These are phyloP conservation scores for Aureobasidium sp. DNA, from an alignment of 2,329 filamentous ascomycete species.

Conservation along the genomic window DNA sequence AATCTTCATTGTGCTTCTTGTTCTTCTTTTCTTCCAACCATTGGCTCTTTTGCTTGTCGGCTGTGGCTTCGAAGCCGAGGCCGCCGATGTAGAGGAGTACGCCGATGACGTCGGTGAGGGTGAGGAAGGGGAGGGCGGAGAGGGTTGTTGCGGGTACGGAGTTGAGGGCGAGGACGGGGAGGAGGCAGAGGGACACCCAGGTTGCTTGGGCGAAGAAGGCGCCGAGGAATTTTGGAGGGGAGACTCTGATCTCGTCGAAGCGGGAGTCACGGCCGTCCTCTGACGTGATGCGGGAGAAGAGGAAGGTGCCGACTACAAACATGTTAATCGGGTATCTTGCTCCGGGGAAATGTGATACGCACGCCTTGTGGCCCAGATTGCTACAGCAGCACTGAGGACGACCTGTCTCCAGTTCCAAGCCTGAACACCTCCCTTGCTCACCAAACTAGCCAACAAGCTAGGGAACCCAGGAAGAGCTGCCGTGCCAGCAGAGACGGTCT, in stretches of 20 bases:
- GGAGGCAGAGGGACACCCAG: constrained; percentile 59
- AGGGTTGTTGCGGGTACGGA: constrained; percentile 47
- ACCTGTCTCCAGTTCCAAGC: constrained; percentile 55
- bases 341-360: constrained; percentile 14
- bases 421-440: constrained; percentile 31
- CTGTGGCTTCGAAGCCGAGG: constrained; percentile 50
- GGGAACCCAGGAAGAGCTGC: constrained; percentile 36
- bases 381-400: constrained; percentile 45
- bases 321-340: neutral
- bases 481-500: constrained; percentile 25
- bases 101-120: constrained; percentile 48
- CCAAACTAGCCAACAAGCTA: constrained; percentile 38
- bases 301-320: constrained; percentile 50
- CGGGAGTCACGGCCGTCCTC: constrained; percentile 50
- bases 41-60: constrained; percentile 54
- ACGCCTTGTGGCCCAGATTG: constrained; percentile 55
- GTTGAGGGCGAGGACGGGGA: constrained; percentile 58
- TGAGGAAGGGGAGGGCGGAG: constrained; percentile 40
- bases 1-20: constrained; percentile 59
- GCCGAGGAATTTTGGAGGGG: constrained; percentile 44
- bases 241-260: constrained; percentile 46
- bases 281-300: constrained; percentile 52
- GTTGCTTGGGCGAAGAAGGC: constrained; percentile 54
- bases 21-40: constrained; percentile 54
- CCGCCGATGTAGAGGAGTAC: constrained; percentile 51